Percentiles rank a stretch among this genome's conserved stretches.
Conservation (phyloP, 495 filamentous ascomycete genomes). For the Jackrogersella multiformis region DNA sequence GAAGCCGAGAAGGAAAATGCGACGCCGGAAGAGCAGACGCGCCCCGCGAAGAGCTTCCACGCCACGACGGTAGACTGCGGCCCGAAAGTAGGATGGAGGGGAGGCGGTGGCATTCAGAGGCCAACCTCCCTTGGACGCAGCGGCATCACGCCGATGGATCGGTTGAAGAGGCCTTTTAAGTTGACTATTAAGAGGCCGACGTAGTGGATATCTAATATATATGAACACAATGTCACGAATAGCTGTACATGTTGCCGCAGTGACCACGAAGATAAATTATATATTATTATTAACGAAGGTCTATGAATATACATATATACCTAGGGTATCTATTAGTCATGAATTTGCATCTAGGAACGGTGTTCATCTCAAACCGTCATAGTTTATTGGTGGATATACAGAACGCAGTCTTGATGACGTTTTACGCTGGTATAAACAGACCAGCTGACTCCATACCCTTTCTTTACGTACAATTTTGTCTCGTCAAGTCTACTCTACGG, state of each 20-base stretch:
- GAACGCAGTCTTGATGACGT: conserved; percentile 6
- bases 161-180: conserved; percentile 58
- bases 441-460: conserved; percentile 8
- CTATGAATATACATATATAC: too few relatives aligned
- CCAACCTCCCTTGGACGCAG: conserved; percentile 45
- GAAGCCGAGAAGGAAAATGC: conserved; percentile 42
- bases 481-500: background rate
- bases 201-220: background rate
- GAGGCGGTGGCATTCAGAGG: conserved; percentile 47
- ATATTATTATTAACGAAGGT: too few relatives aligned
- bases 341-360: background rate
- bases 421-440: conserved; percentile 10
- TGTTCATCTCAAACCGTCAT: background rate
- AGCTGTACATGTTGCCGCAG: background rate
- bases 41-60: conserved; percentile 54
- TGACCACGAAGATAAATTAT: too few relatives aligned
- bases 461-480: conserved; percentile 15
- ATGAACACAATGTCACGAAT: background rate
- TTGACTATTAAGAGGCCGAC: conserved; percentile 53
- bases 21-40: conserved; percentile 42
- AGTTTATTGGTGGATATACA: background rate
- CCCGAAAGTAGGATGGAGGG: conserved; percentile 36
- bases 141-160: conserved; percentile 52
- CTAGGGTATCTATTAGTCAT: too few relatives aligned
- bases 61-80: conserved; percentile 47